These are phyloP conservation scores for Juncus effusus DNA, from an alignment of 176 grass and related monocot genomes.

Conservation along the genomic window DNA sequence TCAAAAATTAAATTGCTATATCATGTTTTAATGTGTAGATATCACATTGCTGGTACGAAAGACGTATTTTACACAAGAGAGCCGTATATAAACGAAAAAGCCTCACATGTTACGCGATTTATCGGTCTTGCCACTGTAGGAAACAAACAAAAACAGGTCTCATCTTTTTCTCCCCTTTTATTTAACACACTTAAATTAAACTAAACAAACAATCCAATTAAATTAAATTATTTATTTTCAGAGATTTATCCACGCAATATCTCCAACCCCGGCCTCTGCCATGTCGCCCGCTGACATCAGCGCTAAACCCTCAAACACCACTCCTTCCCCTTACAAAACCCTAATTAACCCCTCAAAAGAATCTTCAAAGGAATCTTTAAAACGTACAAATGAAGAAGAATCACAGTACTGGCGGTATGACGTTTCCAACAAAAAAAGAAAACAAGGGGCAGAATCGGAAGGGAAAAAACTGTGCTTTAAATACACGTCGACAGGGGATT, in stretches of 20 bases:
- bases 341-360: constrained; percentile 38
- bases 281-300: constrained; percentile 76
- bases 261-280: constrained; percentile 85
- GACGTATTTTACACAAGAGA: constrained; percentile 81
- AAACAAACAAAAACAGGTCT: constrained; percentile 95
- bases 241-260: constrained; percentile 99
- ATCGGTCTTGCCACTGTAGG: constrained; percentile 88
- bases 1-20: neutral
- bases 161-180: constrained; percentile 12
- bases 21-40: constrained; percentile 44
- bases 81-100: constrained; percentile 64
- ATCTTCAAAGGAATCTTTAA: constrained; percentile 21
- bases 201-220: neutral
- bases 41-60: constrained; percentile 90
- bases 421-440: constrained; percentile 63
- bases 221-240: constrained; percentile 30
- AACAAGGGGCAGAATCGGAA: constrained; percentile 43
- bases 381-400: constrained; percentile 37
- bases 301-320: constrained; percentile 65
- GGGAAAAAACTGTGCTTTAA: constrained; percentile 55
- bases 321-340: constrained; percentile 61
- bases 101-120: constrained; percentile 79
- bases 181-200: constrained; percentile 2
- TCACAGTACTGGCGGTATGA: constrained; percentile 92
- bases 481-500: constrained; percentile 78